Evolutionary conservation across 306 rosid genomes (phyloP).

Genomic region (Styphnolobium japonicum): DNA sequence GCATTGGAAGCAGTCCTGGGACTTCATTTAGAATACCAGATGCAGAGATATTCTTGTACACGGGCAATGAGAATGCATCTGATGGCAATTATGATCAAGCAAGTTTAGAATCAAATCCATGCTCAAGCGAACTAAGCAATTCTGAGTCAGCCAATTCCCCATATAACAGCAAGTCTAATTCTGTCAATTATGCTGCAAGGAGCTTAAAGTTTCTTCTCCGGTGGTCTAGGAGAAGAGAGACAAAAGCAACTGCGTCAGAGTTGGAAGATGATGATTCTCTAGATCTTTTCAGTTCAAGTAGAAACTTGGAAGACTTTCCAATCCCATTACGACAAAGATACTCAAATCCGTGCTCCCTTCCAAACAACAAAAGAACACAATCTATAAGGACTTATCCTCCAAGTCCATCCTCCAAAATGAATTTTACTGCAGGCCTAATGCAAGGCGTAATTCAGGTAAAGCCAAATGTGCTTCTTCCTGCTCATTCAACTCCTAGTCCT

Average conservation of each 20-base stretch:
- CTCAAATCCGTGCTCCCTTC: conserved; percentile 45
- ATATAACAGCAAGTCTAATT: conserved; percentile 38
- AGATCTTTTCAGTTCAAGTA: conserved; percentile 34
- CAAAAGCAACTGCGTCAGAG: conserved; percentile 31
- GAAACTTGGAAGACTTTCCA: conserved; percentile 40
- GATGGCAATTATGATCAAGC: conserved; percentile 44
- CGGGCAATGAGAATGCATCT: conserved; percentile 61
- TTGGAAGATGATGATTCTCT: conserved; percentile 44
- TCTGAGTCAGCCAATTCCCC: conserved; percentile 42
- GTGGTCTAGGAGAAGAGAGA: conserved; percentile 61
- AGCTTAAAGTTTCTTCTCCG: conserved; percentile 63
- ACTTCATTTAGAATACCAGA: conserved; percentile 88
- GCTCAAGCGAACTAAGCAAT: conserved; percentile 43
- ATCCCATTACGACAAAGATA: conserved; percentile 71
- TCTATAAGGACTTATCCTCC: conserved; percentile 45
- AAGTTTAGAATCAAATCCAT: conserved; percentile 38
- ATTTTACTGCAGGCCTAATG: conserved; percentile 61
- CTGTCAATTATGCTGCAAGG: conserved; percentile 43
- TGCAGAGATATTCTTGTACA: conserved; percentile 84
- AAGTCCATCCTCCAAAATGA: conserved; percentile 66
- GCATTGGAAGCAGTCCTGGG: conserved; percentile 75
- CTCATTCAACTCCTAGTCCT: conserved; percentile 40
- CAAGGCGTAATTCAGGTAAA: conserved; percentile 78
- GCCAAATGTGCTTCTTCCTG: conserved; percentile 41
- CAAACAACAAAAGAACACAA: conserved; percentile 52